Conservation (phyloP, 352 stramenopile genomes). For the Pythium phragmitis region DNA sequence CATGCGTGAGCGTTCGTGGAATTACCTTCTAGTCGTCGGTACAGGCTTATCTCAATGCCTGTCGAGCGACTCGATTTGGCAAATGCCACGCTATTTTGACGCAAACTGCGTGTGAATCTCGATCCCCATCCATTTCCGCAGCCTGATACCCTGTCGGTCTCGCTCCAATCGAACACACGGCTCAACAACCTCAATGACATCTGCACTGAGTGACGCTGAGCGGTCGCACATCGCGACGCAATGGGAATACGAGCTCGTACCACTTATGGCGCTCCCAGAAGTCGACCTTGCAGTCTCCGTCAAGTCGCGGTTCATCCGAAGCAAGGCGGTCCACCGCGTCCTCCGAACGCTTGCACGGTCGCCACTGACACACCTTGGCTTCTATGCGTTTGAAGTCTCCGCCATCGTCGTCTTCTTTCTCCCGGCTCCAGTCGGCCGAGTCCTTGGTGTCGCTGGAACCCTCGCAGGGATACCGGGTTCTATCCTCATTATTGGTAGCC, state of each 20-base stretch:
- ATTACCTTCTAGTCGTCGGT: too few relatives aligned
- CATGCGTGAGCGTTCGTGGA: too few relatives aligned
- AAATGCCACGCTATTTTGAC: too few relatives aligned
- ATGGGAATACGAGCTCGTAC: constrained; percentile 19
- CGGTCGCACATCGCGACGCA: too few relatives aligned
- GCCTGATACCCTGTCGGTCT: too few relatives aligned
- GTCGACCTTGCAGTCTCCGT: constrained; percentile 25
- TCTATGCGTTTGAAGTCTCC: background rate
- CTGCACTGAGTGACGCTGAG: too few relatives aligned
- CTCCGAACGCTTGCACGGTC: background rate
- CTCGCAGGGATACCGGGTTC: background rate
- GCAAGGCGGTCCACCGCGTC: background rate
- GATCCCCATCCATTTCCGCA: too few relatives aligned
- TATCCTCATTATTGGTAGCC: constrained; percentile 3
- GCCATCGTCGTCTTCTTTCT: constrained; percentile 1
- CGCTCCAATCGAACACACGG: too few relatives aligned
- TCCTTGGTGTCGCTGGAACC: background rate
- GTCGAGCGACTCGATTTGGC: too few relatives aligned
- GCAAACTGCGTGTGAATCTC: too few relatives aligned
- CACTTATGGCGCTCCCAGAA: constrained; percentile 6
- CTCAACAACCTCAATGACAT: too few relatives aligned
- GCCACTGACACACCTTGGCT: background rate
- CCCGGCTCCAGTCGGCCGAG: constrained; percentile 14
- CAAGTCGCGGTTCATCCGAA: constrained; percentile 11
- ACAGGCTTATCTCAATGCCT: too few relatives aligned